Base-by-base conservation (phyloP, 257 asterid species). In the Eustoma russellianum region DNA sequence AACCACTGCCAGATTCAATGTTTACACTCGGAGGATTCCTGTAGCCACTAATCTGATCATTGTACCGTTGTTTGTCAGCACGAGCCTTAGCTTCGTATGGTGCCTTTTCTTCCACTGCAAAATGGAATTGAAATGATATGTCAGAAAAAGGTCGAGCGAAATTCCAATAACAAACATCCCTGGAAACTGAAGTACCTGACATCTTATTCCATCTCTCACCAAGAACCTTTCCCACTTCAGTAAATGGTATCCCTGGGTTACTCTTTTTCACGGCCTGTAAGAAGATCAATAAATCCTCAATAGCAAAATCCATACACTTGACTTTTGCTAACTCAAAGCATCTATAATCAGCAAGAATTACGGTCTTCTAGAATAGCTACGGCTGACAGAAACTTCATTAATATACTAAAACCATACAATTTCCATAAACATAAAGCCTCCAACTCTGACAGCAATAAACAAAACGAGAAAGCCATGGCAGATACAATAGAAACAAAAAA, bases 131-230 rank as follows among this genome's bases (percentile, higher is more conserved):
- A 12, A 47, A 38, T 5, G 5, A 19, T 30, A 16, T 18, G 46
- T 11, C 41, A 7, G 43, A 38, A 7, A 38, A 38, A 11, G 12
- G 17, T 16, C 24, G 12, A 46, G 12, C 28, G 54, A 17, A 4
- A 34, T n/a, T 5, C 1, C 3, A 18, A 30, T 6, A 17, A 11
- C 38, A 33, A 18, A 55, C 12, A 38, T 38, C 43, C 9, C 9
- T 4, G 5, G 43, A 38, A 13, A 8, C 53, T 15, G 41, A 11
- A 38, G 44, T 68, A 86, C 96, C 93, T 74, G 97, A 79, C 78
- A 89, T 19, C 76, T 83, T 89, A 48, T 89, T 75, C 97, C 95
- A 85, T 71, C 82, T 74, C 35, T 89, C 97, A 12, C 97, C 97
- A 17, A 85, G 84, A 47, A 66, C 89, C 73, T 65, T 85, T 44